Evolutionary conservation across 306 rosid genomes (phyloP), one percentile per base, ranked within the genome.

Genomic region (Quercus bicolor): DNA sequence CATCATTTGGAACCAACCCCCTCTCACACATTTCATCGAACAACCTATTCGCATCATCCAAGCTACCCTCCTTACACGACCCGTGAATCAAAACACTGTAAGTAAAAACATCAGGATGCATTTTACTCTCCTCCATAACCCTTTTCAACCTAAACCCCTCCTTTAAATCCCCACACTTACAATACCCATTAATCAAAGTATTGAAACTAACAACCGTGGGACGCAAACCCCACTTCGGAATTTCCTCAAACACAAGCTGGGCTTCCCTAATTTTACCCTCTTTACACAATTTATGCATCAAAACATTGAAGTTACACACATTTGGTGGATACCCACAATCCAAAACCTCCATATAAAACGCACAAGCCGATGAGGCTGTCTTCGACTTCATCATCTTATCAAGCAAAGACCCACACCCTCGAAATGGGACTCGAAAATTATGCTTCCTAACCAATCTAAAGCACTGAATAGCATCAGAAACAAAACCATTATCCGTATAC

Each of bases 201-300:
- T 94, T 94, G 81, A 91, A 94, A 76, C 94, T 94, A 81, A 91
- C 97, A 23, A 81, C 88, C 1, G 88, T 90, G 0, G 92, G 94
- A 65, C 72, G 77, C 85, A 91, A 76, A 76, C 89, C 87, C 77
- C 96, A 72, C 68, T 76, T 90, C 68, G 57, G 68, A 87, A 94
- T 91, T 80, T 91, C 96, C 79, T 87, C 88, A 5, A 94, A 94
- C 66, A 90, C 80, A 83, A 75, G 13, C 77, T 61, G 89, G 28
- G 94, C 98, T 56, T 73, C 85, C 8, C 31, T 52, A 68, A 88
- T 53, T 43, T 83, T 77, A 55, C 91, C 88, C 43, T 60, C 81
- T 78, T 84, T 94, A 74, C 96, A 90, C 83, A 87, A 84, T 55
- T 85, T 86, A 70, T 89, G 90, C 91, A 91, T 90, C 94, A 94